Evolutionary conservation across 306 rosid species (phyloP), one percentile per base, ranked within the genome.

Genomic region (Benincasa hispida): DNA sequence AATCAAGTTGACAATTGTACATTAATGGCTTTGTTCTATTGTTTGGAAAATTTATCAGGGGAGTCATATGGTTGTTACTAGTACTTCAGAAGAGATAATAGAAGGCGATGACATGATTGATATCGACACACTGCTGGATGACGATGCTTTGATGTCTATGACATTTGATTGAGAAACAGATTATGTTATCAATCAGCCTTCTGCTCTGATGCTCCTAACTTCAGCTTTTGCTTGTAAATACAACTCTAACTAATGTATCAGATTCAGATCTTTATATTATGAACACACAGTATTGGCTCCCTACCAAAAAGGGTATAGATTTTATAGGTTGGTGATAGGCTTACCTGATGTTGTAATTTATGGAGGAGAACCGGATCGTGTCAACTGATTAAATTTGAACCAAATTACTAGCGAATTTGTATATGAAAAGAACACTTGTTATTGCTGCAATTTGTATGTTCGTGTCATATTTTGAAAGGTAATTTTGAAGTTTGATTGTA

Each of bases 51-150:
- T 41, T 60, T 67, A 48, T 75, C 89, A 90, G 96, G 89, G 63
- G 45, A 25, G 72, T 72, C 41, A 63, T 74, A 79, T 75, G 90
- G 84, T 76, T 76, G 58, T 76, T 79, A 76, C 65, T 59, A 81
- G 72, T 68, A 79, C 78, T 79, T 77, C 91, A 22, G 98, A 87
- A 82, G 90, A 87, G 78, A 81, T 42, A 59, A 59, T 54, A 24
- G 90, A 81, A 34, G 84, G 87, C 58, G 98, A 92, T 81, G 91
- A 89, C 60, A 79, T 87, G 83, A 84, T 90, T 72, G 91, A 90
- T 75, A 83, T 90, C 61, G 98, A 90, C 79, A 78, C 85, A 65
- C 86, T 90, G 67, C 76, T 89, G 85, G 92, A 89, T 45, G 98
- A 92, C 41, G 92, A 91, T 5, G 83, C 87, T 81, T 88, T 90